Conservation (phyloP, 345 rosid genomes). For the Citrus sp. region DNA sequence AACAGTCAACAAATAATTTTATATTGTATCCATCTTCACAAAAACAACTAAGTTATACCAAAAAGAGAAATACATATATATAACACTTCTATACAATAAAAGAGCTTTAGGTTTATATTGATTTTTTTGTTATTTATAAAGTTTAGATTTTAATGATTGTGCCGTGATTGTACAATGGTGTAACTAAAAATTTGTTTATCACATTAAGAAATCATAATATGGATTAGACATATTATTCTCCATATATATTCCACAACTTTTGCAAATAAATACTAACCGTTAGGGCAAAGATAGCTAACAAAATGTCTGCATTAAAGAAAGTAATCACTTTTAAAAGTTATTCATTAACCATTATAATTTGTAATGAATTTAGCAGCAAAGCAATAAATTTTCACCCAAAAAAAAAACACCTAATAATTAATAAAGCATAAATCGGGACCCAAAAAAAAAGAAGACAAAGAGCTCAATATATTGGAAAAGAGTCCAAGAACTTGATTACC, state of each 20-base stretch:
- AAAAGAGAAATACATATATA: too few species aligned
- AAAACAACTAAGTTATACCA: too few species aligned
- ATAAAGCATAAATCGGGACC: background rate
- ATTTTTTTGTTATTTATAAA: too few species aligned
- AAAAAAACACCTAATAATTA: background rate
- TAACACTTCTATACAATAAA: too few species aligned
- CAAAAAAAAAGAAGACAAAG: too few species aligned
- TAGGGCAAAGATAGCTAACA: background rate
- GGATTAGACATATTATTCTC: background rate
- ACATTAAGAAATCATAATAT: background rate
- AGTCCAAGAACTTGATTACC: slow-evolving; percentile 6
- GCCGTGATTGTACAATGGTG: background rate
- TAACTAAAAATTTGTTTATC: background rate
- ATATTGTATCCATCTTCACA: too few species aligned
- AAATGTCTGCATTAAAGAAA: slow-evolving; percentile 4
- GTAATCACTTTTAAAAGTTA: background rate
- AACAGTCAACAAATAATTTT: too few species aligned
- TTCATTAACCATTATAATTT: background rate
- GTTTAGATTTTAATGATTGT: background rate
- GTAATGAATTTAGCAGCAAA: background rate
- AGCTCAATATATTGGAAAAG: background rate
- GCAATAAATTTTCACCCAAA: background rate
- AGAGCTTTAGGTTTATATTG: background rate
- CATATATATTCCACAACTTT: background rate
- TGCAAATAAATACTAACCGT: background rate